Evolutionary conservation across 192 early-diverging fungal genomes (phyloP), one percentile per base, ranked within the genome.

Genomic region (Coemansia umbellata): DNA sequence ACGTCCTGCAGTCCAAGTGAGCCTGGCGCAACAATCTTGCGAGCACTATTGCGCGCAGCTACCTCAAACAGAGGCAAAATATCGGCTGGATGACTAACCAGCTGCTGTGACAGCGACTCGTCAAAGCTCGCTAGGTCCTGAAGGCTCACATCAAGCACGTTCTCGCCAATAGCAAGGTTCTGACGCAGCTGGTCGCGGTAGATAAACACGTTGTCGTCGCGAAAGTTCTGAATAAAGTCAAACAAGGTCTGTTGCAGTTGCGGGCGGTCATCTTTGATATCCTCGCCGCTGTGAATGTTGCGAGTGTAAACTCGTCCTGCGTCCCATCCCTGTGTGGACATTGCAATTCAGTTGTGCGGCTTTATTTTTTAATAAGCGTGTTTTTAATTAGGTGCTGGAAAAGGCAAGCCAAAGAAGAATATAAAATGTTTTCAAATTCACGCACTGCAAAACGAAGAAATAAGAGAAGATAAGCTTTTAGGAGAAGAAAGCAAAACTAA

Each of bases 161-260:
- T 80, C 37, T 87, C 82, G 56, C 86, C 83, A 30, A 88, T 69
- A 39, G 86, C 81, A 22, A 86, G 60, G 77, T 97, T 95, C 53
- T 91, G 83, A 26, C 83, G 83, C 47, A 95, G 82, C 80, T 94
- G 92, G 78, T 98, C 92, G 78, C 93, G 86, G 50, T 94, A 94
- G 44, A 92, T 78, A 76, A 85, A 93, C 44, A 84, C 79, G 56
- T 89, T 87, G 69, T 87, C 88, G 47, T 93, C 63, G 51, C 87
- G 84, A 60, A 93, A 97, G 54, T 88, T 87, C 43, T 89, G 82
- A 58, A 97, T 79, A 72, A 97, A 97, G 32, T 84, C 82, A 32
- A 83, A 79, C 61, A 94, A 85, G 60, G 80, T 63, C 47, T 83
- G 68, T 60, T 89, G 85, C 42, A 84, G 37, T 55, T 80, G 77